Conservation (phyloP, 1,284 basidiomycete species). For the Cutaneotrichosporon sp. region DNA sequence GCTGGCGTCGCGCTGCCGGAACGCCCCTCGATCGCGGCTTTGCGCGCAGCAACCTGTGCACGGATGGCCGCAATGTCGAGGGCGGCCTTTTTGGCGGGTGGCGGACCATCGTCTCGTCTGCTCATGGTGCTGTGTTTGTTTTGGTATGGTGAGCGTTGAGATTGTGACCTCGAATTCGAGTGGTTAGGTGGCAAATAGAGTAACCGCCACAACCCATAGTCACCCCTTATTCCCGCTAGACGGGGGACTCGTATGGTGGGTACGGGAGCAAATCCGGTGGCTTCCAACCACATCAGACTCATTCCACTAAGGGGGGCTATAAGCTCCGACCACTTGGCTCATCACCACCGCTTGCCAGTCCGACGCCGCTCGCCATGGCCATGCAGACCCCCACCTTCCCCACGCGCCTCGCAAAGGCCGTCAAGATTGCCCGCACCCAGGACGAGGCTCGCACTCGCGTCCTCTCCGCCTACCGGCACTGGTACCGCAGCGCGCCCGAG, state of each 20-base stretch:
- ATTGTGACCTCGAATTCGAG: not conserved
- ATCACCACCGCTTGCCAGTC: not conserved
- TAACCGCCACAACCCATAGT: not conserved
- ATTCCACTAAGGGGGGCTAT: not conserved
- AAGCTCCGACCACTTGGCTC: not conserved
- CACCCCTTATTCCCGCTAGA: not conserved
- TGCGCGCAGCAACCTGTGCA: constrained; percentile 79
- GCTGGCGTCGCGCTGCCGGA: constrained; percentile 29
- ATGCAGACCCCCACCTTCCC: constrained; percentile 61
- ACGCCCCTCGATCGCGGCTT: constrained; percentile 69
- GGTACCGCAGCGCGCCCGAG: constrained; percentile 89
- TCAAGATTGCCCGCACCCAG: constrained; percentile 62
- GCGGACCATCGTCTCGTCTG: constrained; percentile 25
- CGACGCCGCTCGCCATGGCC: not conserved
- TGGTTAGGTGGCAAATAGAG: constrained; percentile 1
- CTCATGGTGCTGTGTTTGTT: constrained; percentile 1
- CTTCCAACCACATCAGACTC: constrained; percentile 3
- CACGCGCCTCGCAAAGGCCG: constrained; percentile 73
- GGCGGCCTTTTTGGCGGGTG: constrained; percentile 27
- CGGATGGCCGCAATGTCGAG: constrained; percentile 39
- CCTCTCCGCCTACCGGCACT: constrained; percentile 81
- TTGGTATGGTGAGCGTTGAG: not conserved
- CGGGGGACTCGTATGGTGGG: not conserved
- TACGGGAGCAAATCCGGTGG: not conserved
- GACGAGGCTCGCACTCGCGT: constrained; percentile 70